phyloP scores from a whole-genome alignment of 768 basidiomycete species.

The Leccinellum albellum region DNA sequence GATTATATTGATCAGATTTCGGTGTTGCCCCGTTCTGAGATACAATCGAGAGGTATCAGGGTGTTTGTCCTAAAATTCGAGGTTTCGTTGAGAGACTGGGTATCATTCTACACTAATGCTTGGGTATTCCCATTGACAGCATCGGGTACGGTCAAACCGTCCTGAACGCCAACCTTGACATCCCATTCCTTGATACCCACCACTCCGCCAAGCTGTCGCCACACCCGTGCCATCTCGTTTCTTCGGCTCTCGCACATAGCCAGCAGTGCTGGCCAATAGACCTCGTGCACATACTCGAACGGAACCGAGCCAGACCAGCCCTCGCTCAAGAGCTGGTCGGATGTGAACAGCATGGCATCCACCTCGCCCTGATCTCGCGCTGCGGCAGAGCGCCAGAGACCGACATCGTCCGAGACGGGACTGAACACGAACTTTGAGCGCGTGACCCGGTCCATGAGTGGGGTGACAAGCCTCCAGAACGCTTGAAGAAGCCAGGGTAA shows the following conservation, averaged over 20 bases:
- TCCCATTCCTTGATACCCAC: slow-evolving; percentile 80
- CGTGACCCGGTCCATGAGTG: slow-evolving; percentile 82
- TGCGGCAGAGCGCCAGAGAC: slow-evolving; percentile 27
- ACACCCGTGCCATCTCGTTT: slow-evolving; percentile 50
- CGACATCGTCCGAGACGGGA: slow-evolving; percentile 35
- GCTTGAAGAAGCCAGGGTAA: slow-evolving; percentile 71
- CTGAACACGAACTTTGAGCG: slow-evolving; percentile 74
- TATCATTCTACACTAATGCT: slow-evolving; percentile 6
- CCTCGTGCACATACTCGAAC: slow-evolving; percentile 70
- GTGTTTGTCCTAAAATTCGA: background rate
- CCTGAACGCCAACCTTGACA: slow-evolving; percentile 45
- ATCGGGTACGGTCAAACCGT: slow-evolving; percentile 2
- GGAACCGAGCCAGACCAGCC: slow-evolving; percentile 65
- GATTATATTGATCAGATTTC: too few species aligned
- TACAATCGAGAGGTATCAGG: background rate
- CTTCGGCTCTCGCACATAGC: slow-evolving; percentile 50
- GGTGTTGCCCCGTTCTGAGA: too few species aligned
- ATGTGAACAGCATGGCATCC: slow-evolving; percentile 47
- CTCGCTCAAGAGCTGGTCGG: slow-evolving; percentile 66
- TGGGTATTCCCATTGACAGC: slow-evolving; percentile 1
- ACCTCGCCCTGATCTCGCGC: slow-evolving; percentile 17
- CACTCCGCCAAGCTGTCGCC: slow-evolving; percentile 63
- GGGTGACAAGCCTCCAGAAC: slow-evolving; percentile 74
- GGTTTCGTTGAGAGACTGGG: background rate
- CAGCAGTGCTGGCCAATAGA: slow-evolving; percentile 70